Evolutionary conservation across 2,329 filamentous ascomycete species (phyloP).

Genomic region (Colletotrichum eremochloae): DNA sequence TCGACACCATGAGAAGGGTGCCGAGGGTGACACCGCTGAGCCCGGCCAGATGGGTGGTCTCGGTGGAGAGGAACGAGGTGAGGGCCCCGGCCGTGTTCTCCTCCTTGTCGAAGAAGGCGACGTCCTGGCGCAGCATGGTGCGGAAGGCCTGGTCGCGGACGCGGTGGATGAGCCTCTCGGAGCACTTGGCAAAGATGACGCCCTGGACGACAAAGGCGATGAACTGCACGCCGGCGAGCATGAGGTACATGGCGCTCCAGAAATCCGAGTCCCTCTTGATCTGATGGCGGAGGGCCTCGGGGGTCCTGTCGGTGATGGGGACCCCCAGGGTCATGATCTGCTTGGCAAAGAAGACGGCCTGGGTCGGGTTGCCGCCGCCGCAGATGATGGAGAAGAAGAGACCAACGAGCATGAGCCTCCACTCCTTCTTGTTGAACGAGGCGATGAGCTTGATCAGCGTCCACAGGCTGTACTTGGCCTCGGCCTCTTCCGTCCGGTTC

Average conservation of each 20-base stretch:
- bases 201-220: slow-evolving; percentile 78
- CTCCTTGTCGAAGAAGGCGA: slow-evolving; percentile 89
- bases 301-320: slow-evolving; percentile 59
- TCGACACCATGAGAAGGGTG: slow-evolving; percentile 83
- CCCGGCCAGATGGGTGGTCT: slow-evolving; percentile 90
- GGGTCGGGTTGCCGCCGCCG: slow-evolving; percentile 83
- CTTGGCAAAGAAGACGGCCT: slow-evolving; percentile 90
- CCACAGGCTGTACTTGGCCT: slow-evolving; percentile 76
- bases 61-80: slow-evolving; percentile 88
- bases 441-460: slow-evolving; percentile 83
- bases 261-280: slow-evolving; percentile 82
- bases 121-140: slow-evolving; percentile 90
- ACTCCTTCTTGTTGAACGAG: slow-evolving; percentile 83
- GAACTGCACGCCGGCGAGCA: slow-evolving; percentile 82
- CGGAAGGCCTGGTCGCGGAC: slow-evolving; percentile 88
- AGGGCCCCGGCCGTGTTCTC: slow-evolving; percentile 91
- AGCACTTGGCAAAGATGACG: slow-evolving; percentile 83
- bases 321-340: slow-evolving; percentile 79
- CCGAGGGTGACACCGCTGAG: slow-evolving; percentile 90
- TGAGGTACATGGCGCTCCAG: slow-evolving; percentile 90
- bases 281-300: slow-evolving; percentile 54
- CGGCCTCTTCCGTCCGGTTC: slow-evolving; percentile 63
- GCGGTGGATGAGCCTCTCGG: slow-evolving; percentile 86
- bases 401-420: slow-evolving; percentile 78
- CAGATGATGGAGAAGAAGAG: slow-evolving; percentile 81